Evolutionary conservation across 176 grass and related monocot genomes (phyloP), one percentile per base, ranked within the genome.

Genomic region (Eleusine coracana): DNA sequence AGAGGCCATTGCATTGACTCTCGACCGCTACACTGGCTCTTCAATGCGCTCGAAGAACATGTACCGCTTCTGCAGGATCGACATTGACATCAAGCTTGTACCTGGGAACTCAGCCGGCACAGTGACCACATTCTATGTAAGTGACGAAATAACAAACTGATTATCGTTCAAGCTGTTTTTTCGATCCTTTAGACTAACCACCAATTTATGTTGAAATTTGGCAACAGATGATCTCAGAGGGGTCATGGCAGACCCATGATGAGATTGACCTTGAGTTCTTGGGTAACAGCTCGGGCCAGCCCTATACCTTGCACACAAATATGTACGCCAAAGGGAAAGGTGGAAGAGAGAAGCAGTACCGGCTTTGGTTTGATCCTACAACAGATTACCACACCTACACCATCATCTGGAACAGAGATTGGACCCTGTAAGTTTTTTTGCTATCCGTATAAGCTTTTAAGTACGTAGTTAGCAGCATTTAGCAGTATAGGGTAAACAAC

Each of bases 231-330:
- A 87, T 91, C 61, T 75, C 87, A 2, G 58, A 82, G 23, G 83
- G 61, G 6, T 18, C 49, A 3, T 88, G 77, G 81, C 73, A 80
- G 8, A 66, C 18, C 70, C 93, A 96, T 70, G 86, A 92, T 27
- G 93, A 96, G 73, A 87, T 96, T 25, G 93, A 96, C 79, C 76
- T 96, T 9, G 90, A 96, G 49, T 96, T 96, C 61, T 45, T 92
- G 55, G 93, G 93, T 38, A 96, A 96, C 75, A 38, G 76, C 61
- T 88, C 49, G 4, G 86, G 88, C 21, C 46, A 91, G 41, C 93
- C 93, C 13, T 96, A 87, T 55, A 86, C 87, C 17, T 42, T 96
- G 79, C 93, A 96, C 86, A 96, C 93, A 54, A 96, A 96, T 80
- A 42, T 96, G 65, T 96, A 91, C 23, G 88, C 77, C 67, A 87